Conservation (phyloP, 2,329 filamentous ascomycete genomes). For the Fusarium tupiense region DNA sequence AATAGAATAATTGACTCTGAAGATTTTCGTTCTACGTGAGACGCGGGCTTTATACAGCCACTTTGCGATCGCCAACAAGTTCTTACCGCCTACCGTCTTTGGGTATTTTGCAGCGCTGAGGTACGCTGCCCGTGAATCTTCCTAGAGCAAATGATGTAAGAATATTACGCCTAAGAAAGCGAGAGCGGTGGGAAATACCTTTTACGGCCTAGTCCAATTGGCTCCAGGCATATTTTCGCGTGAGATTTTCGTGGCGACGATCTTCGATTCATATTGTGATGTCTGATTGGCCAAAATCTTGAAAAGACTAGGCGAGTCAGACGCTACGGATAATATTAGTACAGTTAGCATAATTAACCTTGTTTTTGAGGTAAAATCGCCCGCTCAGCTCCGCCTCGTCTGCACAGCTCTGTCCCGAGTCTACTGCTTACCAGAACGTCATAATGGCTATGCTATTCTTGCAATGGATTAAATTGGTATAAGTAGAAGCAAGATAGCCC, state of each 20-base stretch:
- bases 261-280: rapidly evolving
- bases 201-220: not conserved
- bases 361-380: not conserved
- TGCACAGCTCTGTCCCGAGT: not conserved
- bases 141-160: not conserved
- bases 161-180: not conserved
- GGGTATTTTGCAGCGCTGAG: not conserved
- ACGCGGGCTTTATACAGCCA: not conserved
- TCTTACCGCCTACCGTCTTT: not conserved
- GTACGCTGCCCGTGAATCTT: no score
- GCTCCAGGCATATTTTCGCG: not conserved
- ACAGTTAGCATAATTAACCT: not conserved
- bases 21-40: not conserved
- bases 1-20: not conserved
- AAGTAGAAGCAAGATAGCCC: not conserved
- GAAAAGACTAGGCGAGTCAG: rapidly evolving
- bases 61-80: not conserved
- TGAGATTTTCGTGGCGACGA: not conserved
- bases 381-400: not conserved
- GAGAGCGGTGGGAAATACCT: not conserved
- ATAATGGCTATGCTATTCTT: not conserved
- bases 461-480: not conserved
- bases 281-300: not conserved
- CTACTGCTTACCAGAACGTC: not conserved
- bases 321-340: not conserved